Percentiles rank a stretch among this genome's conserved stretches.
Conservation (phyloP, 2,329 filamentous ascomycete genomes). For the Fusarium sterilihyphosum region DNA sequence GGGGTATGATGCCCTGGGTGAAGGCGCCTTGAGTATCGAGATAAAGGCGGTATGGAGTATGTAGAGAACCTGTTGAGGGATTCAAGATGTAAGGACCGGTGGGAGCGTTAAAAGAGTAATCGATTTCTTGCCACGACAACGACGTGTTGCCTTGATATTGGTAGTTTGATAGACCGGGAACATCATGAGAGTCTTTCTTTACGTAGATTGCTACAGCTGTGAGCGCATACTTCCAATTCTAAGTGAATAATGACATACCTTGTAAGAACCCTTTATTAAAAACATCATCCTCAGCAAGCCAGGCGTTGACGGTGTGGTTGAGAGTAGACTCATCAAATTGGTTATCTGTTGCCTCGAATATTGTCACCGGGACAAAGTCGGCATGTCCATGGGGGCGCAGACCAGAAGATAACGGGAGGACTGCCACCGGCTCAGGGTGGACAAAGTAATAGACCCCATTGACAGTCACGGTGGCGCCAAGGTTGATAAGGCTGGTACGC, state of each 20-base stretch:
- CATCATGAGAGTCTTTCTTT: background rate
- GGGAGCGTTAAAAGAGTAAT: background rate
- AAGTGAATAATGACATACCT: background rate
- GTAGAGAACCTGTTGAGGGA: background rate
- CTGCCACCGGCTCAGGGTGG: background rate
- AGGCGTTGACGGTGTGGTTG: background rate
- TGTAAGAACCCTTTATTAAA: background rate
- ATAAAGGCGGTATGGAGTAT: background rate
- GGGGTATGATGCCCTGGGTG: background rate
- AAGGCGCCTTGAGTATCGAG: background rate
- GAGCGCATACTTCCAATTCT: background rate
- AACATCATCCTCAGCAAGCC: background rate
- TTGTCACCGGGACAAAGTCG: background rate
- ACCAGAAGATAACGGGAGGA: background rate
- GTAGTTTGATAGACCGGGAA: background rate
- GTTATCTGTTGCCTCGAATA: background rate
- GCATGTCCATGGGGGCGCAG: accelerated
- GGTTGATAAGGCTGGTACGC: background rate
- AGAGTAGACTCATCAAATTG: background rate
- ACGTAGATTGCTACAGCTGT: background rate
- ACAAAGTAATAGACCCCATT: background rate
- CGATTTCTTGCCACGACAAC: background rate
- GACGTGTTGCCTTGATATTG: background rate
- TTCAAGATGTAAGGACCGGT: background rate
- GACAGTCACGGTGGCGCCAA: background rate